Conservation (phyloP, 306 rosid genomes). For the Lathyrus aphaca region DNA sequence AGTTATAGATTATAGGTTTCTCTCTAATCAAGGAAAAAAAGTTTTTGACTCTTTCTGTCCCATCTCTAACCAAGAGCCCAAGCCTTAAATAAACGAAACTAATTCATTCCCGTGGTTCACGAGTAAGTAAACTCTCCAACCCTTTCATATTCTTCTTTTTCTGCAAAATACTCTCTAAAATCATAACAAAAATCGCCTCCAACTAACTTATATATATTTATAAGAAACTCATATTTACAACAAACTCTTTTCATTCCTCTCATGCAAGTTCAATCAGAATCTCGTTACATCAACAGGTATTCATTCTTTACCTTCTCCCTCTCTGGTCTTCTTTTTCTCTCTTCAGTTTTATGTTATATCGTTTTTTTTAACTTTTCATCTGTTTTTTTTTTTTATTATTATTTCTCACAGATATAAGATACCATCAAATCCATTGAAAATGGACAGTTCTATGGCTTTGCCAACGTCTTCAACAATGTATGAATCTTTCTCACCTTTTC, state of each 20-base stretch:
- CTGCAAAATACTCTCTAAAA: too few species aligned
- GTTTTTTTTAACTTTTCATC: not conserved
- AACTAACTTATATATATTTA: too few species aligned
- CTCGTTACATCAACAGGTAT: constrained; percentile 44
- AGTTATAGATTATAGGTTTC: not conserved
- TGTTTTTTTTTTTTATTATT: not conserved
- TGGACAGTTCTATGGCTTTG: constrained; percentile 31
- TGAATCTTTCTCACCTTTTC: constrained; percentile 34
- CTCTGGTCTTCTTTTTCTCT: not conserved
- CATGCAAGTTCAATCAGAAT: constrained; percentile 73
- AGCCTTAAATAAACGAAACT: constrained; percentile 38
- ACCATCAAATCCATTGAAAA: constrained; percentile 23
- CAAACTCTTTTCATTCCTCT: not conserved
- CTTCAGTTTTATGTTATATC: not conserved
- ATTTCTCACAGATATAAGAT: constrained; percentile 40
- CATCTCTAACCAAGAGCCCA: constrained; percentile 29
- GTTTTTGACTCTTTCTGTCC: constrained; percentile 43
- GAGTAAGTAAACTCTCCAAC: not conserved
- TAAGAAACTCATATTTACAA: too few species aligned
- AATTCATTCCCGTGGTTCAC: constrained; percentile 33
- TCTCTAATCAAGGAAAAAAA: not conserved
- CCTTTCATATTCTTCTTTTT: too few species aligned
- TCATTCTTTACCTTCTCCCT: not conserved
- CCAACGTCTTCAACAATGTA: constrained; percentile 38
- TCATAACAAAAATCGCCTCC: too few species aligned